Base-by-base conservation (phyloP, 2,329 filamentous ascomycete species). In the Keithomyces neogunnii region DNA sequence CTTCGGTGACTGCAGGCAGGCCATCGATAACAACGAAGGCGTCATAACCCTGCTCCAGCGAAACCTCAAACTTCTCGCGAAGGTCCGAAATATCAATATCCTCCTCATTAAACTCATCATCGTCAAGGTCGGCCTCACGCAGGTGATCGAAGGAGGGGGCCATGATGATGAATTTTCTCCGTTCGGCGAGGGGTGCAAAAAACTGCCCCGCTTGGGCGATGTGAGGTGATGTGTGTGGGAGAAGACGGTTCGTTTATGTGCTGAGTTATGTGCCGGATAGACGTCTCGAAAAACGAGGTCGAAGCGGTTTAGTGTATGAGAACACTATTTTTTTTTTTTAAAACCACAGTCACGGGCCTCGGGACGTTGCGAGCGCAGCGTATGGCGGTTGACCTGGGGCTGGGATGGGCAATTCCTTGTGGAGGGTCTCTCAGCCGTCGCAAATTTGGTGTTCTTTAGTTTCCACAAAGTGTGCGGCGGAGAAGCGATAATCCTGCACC, bases 11-110 rank as follows among this genome's bases (percentile, higher is more conserved):
- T 57, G 86, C 76, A 59, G 93, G 93, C 43, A 99, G 82, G 59
- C 93, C 93, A 70, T 99, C 93, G 67, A 97, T 82, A 56, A 97
- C 91, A 58, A 99, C 88, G 66, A 99, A 99, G 57, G 90, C 87
- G 69, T 99, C 93, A 63, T 96, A 86, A 53, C 93, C 93, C 71
- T 95, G 89, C 70, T 99, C 93, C 59, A 97, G 79, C 68, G 92
- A 89, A 56, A 97, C 91, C 73, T 97, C 90, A 69, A 91, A 96
- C 72, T 95, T 89, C 70, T 95, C 91, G 69, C 85, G 82, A 60
- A 99, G 80, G 73, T 99, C 92, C 62, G 89, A 92, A 69, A 95
- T 89, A 69, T 97, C 92, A 71, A 97, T 86, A 69, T 96, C 90
- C 66, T 91, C 86, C 73, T 93, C 86, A 68, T 96, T 91, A 68